phyloP scores from a whole-genome alignment of 495 filamentous ascomycete species.

The Aspergillus sclerotiicarbonarius region DNA sequence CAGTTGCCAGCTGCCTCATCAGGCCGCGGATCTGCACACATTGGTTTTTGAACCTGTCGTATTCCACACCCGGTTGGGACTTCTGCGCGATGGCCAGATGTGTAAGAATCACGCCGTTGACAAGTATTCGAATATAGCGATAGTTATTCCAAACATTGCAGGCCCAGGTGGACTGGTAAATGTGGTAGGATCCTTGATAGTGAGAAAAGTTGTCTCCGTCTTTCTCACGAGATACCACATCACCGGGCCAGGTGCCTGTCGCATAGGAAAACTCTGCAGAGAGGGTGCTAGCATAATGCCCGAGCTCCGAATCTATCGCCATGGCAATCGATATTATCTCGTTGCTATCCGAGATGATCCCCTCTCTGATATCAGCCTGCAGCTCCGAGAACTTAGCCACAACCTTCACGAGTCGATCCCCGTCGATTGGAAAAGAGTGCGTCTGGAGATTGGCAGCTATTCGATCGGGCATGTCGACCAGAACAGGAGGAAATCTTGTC shows the following conservation, averaged over 20 bases:
- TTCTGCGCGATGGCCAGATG: not conserved
- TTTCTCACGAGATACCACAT: not conserved
- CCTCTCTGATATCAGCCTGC: not conserved
- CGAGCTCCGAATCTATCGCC: not conserved
- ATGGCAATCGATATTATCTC: not conserved
- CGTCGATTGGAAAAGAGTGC: not conserved
- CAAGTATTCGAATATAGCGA: not conserved
- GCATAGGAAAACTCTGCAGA: not conserved
- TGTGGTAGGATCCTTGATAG: not conserved
- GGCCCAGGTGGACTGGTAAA: not conserved
- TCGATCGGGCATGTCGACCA: not conserved
- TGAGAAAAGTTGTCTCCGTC: not conserved
- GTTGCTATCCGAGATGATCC: not conserved
- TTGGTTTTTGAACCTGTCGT: not conserved
- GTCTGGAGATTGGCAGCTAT: not conserved
- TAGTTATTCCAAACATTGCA: slow-evolving; percentile 6
- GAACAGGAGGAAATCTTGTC: not conserved
- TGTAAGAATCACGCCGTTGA: not conserved
- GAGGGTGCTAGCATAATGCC: not conserved
- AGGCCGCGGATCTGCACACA: not conserved
- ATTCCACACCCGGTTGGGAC: not conserved
- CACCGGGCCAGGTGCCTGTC: not conserved
- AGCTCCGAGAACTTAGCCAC: not conserved
- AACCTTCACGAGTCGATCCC: not conserved
- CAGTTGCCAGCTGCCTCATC: not conserved